These are phyloP conservation scores for Russula sp. DNA, from an alignment of 768 basidiomycete genomes.

Conservation along the genomic window DNA sequence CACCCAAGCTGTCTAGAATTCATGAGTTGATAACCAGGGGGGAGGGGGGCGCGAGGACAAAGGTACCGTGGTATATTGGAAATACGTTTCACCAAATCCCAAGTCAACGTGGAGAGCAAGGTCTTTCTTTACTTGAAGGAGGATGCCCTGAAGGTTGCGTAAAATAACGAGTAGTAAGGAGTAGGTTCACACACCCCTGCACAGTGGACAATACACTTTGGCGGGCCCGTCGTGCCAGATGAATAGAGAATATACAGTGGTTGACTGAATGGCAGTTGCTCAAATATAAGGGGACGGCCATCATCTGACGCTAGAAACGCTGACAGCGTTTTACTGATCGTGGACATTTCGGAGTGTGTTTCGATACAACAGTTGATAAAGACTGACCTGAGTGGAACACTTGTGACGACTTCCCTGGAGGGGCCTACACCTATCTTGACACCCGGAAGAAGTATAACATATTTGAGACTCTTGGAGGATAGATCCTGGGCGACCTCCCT, in stretches of 20 bases:
- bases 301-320: slow-evolving; percentile 46
- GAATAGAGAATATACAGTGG: slow-evolving; percentile 81
- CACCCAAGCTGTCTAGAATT: slow-evolving; percentile 67
- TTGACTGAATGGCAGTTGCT: slow-evolving; percentile 69
- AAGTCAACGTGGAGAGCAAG: slow-evolving; percentile 37
- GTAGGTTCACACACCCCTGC: slow-evolving; percentile 48
- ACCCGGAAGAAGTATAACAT: slow-evolving; percentile 53
- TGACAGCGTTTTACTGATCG: slow-evolving; percentile 38
- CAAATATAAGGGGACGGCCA: slow-evolving; percentile 48
- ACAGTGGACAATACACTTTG: slow-evolving; percentile 77
- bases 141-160: slow-evolving; percentile 45
- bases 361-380: slow-evolving; percentile 2
- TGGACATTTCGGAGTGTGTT: background rate
- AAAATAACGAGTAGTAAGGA: background rate
- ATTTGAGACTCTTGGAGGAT: slow-evolving; percentile 40
- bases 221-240: slow-evolving; percentile 80
- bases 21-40: background rate
- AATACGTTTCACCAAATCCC: slow-evolving; percentile 47
- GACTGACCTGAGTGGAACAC: slow-evolving; percentile 26
- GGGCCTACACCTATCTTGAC: slow-evolving; percentile 40
- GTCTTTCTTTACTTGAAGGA: slow-evolving; percentile 67
- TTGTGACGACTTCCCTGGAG: background rate
- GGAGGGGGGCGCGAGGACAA: background rate
- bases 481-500: slow-evolving; percentile 46
- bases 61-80: slow-evolving; percentile 66